Evolutionary conservation across 768 basidiomycete genomes (phyloP), one percentile per base, ranked within the genome.

Genomic region (Termitomyces sp.): DNA sequence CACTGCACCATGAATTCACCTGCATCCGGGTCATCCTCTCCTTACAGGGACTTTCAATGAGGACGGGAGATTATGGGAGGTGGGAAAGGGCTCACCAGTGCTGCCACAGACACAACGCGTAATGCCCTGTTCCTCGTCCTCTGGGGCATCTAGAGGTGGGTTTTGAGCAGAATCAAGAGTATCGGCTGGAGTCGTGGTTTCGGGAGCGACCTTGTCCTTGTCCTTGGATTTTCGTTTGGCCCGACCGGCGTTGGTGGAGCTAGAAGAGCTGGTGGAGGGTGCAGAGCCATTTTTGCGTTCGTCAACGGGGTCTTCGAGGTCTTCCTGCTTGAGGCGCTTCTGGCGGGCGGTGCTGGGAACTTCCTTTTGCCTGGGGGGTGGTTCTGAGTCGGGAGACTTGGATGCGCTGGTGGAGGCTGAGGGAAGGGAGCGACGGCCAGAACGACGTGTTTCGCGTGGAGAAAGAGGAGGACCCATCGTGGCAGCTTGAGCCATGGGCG

Each of bases 1-100:
- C 96, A 99, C 73, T 94, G 91, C 55, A 98, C 94, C 93, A 98
- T 97, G 78, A 96, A 92, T 73, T 94, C 95, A 52, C 94, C 92
- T 55, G 91, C 92, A 71, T 90, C 88, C 56, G 85, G 84, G 70
- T 90, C 88, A 68, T 88, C 87, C 73, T 90, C 89, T 80, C 75
- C 76, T 75, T 72, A 66, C 70, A 63, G 59, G 64, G 57, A 61
- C 58, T 61, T 61, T 50, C 65, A 60, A 63, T 67, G 69, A 76
- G 65, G 72, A 68, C 45, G 60, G 60, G 46, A 22, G 42, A 61
- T 64, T 61, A 66, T 45, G 15, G 50, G 49, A 16, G 61, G 49
- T 55, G 48, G 58, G 33, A 44, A 61, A 52, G 64, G 65, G 77
- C 85, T 69, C 68, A 93, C 90, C 90, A 65, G 85, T 81, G 75